Base-by-base conservation (phyloP, 1,139 yeast species). In the Candida glucosophila region DNA sequence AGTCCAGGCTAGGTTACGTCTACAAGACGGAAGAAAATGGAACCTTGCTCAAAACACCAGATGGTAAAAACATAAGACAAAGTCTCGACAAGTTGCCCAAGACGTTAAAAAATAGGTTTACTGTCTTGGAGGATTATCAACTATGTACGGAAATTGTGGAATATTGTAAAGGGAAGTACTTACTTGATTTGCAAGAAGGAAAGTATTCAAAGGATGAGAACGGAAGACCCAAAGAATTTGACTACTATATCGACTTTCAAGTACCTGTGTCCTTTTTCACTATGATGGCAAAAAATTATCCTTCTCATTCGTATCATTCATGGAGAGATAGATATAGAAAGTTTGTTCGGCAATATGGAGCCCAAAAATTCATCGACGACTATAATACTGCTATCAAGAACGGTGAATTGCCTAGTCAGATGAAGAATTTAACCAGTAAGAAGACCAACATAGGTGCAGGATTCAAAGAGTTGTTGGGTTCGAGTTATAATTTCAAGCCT, bases 291-390 rank as follows among this genome's bases (percentile, higher is more conserved):
- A 50, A 55, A 26, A 67, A 73, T 10, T 50, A 61, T 16, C 31
- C 31, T 15, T 26, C 27, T n/a, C 86, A 78, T 45, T 57, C 79
- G 4, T 63, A 65, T 29, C 67, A 71, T 40, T 77, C 86, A 15
- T 80, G 88, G 88, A 72, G 90, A 47, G 90, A 79, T 45, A 63
- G 90, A 33, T 79, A 70, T 46, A 58, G 88, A 37, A 79, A 78
- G 47, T 77, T 76, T 48, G 71, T 77, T 14, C 47, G 69, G 5
- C 59, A 59, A n/a, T 73, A 66, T 39, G 82, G 85, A 15, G 58
- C 78, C 24, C 70, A 67, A 30, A 59, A 62, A 25, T 80, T 73
- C 42, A 59, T 75, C 23, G 47, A 52, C 6, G 73, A 76, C 42
- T 78, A 73, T 47, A 72, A 73, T 18, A 42, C 44, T 5, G 61